These are phyloP conservation scores for Talaromyces sp. DNA, from an alignment of 2,329 filamentous ascomycete genomes.

Conservation along the genomic window DNA sequence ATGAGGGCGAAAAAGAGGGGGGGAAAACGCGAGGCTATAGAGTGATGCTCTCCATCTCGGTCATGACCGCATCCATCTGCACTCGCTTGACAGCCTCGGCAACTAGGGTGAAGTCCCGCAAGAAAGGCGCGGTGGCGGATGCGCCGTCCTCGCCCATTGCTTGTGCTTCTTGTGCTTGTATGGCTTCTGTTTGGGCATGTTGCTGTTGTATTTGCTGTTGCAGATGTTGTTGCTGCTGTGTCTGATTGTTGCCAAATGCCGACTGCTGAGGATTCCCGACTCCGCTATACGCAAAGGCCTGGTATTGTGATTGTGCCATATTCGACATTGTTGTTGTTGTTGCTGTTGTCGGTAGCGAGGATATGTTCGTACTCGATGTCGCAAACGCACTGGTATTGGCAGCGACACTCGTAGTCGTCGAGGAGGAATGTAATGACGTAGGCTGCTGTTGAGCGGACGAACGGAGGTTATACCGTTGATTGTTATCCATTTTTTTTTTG, in stretches of 20 bases:
- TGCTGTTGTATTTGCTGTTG: conserved; percentile 2
- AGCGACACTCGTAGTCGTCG: background rate
- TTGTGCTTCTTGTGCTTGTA: background rate
- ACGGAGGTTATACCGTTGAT: conserved; percentile 11
- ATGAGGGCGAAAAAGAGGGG: background rate
- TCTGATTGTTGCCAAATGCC: background rate
- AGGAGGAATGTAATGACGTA: conserved; percentile 4
- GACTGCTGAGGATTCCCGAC: background rate
- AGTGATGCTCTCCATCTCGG: conserved; percentile 63
- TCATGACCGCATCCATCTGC: conserved; percentile 81
- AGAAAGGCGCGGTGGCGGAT: conserved; percentile 55
- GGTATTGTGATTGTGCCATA: background rate
- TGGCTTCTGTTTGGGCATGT: background rate
- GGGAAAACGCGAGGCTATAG: conserved; percentile 18
- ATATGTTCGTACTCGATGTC: background rate
- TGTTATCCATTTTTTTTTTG: conserved; percentile 1
- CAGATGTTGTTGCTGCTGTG: background rate
- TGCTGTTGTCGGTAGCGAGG: background rate
- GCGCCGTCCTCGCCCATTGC: conserved; percentile 25
- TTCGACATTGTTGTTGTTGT: background rate
- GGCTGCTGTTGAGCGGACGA: conserved; percentile 5
- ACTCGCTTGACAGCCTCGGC: conserved; percentile 91
- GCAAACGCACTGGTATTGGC: background rate
- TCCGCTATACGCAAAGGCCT: background rate
- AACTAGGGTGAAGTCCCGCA: conserved; percentile 78